Percentiles rank a stretch among this genome's conserved stretches.
Evolutionary conservation across 345 rosid species (phyloP).

Genomic region (Geranium rotundifolium): DNA sequence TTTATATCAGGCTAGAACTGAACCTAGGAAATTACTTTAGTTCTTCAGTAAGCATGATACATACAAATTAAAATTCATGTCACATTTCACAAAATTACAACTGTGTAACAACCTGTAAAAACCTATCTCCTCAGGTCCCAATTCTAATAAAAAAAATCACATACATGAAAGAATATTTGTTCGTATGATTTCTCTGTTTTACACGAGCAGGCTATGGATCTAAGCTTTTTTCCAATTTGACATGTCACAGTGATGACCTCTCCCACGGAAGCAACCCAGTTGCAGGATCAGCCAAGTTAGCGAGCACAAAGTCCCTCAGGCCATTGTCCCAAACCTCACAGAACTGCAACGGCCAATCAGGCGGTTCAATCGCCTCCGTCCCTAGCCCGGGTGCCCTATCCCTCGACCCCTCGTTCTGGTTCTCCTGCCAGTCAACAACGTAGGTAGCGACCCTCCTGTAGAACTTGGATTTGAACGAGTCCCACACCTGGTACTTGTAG

Average conservation of each 20-base stretch:
- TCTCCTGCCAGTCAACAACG: constrained; percentile 88
- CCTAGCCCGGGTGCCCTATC: constrained; percentile 95
- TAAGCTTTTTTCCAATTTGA: background rate
- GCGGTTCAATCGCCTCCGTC: constrained; percentile 77
- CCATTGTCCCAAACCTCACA: constrained; percentile 97
- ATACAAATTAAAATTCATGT: too few species aligned
- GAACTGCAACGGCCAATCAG: constrained; percentile 62
- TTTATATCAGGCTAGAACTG: too few species aligned
- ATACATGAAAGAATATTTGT: constrained; percentile 7
- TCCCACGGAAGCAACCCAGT: constrained; percentile 77
- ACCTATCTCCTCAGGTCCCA: constrained; percentile 7
- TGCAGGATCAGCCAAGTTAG: constrained; percentile 60
- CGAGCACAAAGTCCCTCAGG: constrained; percentile 62
- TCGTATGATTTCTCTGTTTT: constrained; percentile 14
- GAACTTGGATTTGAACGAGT: constrained; percentile 75
- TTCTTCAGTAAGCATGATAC: background rate
- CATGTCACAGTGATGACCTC: constrained; percentile 24
- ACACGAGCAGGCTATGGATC: constrained; percentile 11
- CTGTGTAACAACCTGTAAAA: constrained; percentile 23
- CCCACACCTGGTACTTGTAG: constrained; percentile 98
- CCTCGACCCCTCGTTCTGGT: constrained; percentile 78
- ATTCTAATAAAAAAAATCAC: background rate
- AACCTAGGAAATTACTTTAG: too few species aligned
- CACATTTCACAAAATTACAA: constrained; percentile 12
- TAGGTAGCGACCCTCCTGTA: constrained; percentile 85